Conservation (phyloP, 2,329 filamentous ascomycete species). For the Colletotrichum neosansevieriae region DNA sequence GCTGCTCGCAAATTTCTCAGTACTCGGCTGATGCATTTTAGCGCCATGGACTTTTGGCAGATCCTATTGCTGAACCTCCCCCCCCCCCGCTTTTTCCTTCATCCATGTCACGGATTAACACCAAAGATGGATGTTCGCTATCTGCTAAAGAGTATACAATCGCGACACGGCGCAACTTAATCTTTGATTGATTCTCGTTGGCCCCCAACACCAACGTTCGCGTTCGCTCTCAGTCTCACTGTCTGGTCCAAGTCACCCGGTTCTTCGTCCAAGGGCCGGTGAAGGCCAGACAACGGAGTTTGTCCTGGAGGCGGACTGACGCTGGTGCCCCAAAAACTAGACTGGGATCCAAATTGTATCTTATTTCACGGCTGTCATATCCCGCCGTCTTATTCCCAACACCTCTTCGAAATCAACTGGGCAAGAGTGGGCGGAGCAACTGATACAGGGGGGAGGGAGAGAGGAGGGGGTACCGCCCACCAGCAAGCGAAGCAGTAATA, state of each 20-base stretch:
- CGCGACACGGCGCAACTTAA: background rate
- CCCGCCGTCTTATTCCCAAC: slow-evolving; percentile 17
- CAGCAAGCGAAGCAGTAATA: background rate
- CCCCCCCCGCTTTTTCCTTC: background rate
- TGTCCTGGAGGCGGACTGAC: background rate
- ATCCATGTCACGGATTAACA: slow-evolving; percentile 13
- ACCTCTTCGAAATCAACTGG: background rate
- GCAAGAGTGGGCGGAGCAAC: background rate
- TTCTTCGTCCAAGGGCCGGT: background rate
- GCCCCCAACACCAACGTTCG: too few relatives aligned
- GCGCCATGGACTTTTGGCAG: background rate
- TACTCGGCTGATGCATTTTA: background rate
- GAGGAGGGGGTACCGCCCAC: too few relatives aligned
- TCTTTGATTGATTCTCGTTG: background rate
- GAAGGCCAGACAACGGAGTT: slow-evolving; percentile 2
- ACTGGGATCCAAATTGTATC: slow-evolving; percentile 13
- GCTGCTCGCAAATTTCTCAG: background rate
- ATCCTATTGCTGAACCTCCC: background rate
- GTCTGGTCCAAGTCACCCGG: too few relatives aligned
- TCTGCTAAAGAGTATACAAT: background rate
- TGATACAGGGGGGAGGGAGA: too few relatives aligned
- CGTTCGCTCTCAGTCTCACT: too few relatives aligned
- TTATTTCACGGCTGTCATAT: background rate
- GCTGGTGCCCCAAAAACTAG: background rate
- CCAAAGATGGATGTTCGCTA: background rate